Evolutionary conservation across 2,329 filamentous ascomycete genomes (phyloP), one percentile per base, ranked within the genome.

Genomic region (Kalaharituber pfeilii): DNA sequence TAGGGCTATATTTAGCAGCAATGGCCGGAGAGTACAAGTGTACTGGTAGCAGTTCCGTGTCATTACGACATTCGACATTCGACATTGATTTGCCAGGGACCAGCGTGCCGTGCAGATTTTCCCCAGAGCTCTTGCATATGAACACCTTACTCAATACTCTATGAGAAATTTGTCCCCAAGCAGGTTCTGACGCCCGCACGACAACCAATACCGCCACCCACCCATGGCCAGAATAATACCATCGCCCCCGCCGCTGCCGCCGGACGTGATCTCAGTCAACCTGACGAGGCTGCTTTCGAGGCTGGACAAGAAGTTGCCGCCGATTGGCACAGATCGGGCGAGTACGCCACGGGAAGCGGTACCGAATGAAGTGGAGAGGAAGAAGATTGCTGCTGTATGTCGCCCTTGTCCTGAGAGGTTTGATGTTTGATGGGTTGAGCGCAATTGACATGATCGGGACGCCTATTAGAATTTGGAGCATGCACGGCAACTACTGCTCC

Each of bases 401-500:
- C 26, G 11, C 18, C 51, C 8, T 36, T 4, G 3, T 18, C 27
- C 7, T 22, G 18, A 44, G 15, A 28, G 50, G 44, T 15, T 36
- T 39, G 11, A 24, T n/a, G 20, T 25, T 30, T 26, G 9, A 11
- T 11, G 5, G 33, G 28, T 13, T 49, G 39, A 15, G 36, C n/a
- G 39, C 20, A n/a, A n/a, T n/a, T n/a, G n/a, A n/a, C n/a, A n/a
- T n/a, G n/a, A n/a, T n/a, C n/a, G n/a, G n/a, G n/a, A n/a, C n/a
- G n/a, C n/a, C n/a, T n/a, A 13, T 44, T 27, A 60, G 56, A 61
- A 61, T 49, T 56, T 61, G 26, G 59, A 61, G 29, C 57, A 61
- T 45, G 56, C 59, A 3, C 58, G 59, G n/a, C 57, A 59, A 25
- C 55, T 61, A 27, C 57, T 61, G 30, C 57, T 59, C 47, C 36